These are phyloP conservation scores for Penicillium brasilianum DNA, from an alignment of 2,329 filamentous ascomycete genomes.

Conservation along the genomic window DNA sequence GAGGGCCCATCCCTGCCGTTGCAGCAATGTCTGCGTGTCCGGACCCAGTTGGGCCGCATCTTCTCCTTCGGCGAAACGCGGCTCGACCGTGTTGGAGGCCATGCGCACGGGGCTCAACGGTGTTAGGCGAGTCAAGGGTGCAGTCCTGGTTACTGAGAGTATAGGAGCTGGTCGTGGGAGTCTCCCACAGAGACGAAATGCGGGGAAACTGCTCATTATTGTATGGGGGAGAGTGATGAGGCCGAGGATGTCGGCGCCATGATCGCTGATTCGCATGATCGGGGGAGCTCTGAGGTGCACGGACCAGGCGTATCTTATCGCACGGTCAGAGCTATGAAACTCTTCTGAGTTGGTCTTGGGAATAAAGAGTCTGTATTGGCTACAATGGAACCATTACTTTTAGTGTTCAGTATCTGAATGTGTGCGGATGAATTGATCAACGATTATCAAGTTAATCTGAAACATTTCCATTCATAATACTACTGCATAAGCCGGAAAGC, in stretches of 20 bases:
- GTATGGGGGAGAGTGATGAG: not conserved
- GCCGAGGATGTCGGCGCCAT: not conserved
- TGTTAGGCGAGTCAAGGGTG: not conserved
- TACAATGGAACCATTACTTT: too few relatives aligned
- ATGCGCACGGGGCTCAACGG: conserved; percentile 17
- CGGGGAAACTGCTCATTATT: conserved; percentile 13
- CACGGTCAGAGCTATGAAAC: not conserved
- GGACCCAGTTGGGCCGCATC: conserved; percentile 33
- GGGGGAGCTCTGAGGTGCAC: not conserved
- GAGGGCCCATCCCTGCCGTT: conserved; percentile 40
- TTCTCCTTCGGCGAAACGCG: conserved; percentile 38
- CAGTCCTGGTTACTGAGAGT: not conserved
- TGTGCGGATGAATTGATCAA: too few relatives aligned
- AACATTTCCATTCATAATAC: too few relatives aligned
- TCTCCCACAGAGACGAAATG: conserved; percentile 14
- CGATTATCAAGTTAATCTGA: too few relatives aligned
- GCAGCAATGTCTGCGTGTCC: conserved; percentile 31
- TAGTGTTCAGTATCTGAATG: too few relatives aligned
- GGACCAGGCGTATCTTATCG: conserved; percentile 2
- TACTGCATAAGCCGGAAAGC: too few relatives aligned
- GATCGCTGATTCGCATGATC: not conserved
- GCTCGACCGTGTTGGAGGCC: conserved; percentile 27
- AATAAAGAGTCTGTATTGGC: too few relatives aligned
- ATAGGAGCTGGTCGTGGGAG: not conserved
- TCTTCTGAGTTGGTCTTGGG: too few relatives aligned